Conservation (phyloP, 306 rosid species). For the Casuarina glauca region DNA sequence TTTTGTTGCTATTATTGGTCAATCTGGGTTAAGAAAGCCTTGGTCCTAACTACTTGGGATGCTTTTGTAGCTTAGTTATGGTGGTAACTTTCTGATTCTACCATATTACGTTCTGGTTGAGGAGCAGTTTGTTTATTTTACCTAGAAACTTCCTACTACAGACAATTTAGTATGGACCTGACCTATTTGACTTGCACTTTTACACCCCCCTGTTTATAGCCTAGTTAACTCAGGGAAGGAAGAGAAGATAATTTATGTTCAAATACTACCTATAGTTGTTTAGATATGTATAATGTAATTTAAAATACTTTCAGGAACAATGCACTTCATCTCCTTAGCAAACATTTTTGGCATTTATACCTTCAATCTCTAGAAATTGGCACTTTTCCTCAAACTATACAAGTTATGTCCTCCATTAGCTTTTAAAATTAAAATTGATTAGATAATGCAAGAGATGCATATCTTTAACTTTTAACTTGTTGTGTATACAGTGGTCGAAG, state of each 20-base stretch:
- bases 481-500: background rate
- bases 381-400: no score
- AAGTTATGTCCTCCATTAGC: no score
- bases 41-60: background rate
- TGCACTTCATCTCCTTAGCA: no score
- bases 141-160: background rate
- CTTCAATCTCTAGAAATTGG: no score
- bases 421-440: no score
- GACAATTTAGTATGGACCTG: background rate
- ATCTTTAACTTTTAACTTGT: no score
- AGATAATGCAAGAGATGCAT: no score
- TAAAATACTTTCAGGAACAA: no score
- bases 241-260: no score
- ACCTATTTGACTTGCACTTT: background rate
- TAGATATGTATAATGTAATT: no score
- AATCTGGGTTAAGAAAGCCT: background rate
- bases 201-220: background rate
- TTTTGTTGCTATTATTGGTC: constrained; percentile 4
- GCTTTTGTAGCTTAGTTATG: background rate
- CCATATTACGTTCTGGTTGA: background rate
- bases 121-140: background rate
- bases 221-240: background rate
- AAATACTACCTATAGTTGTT: no score
- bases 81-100: background rate
- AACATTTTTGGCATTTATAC: no score